Percentiles rank a stretch among this genome's conserved stretches.
Evolutionary conservation across 176 grass and related monocot species (phyloP).

Genomic region (Poa annua): DNA sequence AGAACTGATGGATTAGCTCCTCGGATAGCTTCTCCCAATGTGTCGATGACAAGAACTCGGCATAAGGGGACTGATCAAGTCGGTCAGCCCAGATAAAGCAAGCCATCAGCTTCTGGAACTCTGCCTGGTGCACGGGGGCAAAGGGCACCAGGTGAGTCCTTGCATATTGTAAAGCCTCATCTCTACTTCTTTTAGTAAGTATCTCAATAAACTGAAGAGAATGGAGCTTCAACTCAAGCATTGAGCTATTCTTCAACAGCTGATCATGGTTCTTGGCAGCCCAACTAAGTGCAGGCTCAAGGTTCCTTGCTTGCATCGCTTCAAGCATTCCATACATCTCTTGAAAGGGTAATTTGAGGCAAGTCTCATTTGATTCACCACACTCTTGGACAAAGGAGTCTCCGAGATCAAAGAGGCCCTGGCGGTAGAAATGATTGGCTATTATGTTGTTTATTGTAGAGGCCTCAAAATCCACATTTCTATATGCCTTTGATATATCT

Average conservation of each 20-base stretch:
- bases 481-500: constrained; percentile 88
- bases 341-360: constrained; percentile 68
- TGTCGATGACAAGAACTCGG: constrained; percentile 56
- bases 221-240: constrained; percentile 89
- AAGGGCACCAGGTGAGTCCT: constrained; percentile 59
- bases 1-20: constrained; percentile 82
- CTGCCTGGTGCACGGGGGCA: constrained; percentile 50
- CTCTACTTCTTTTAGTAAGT: constrained; percentile 58
- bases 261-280: constrained; percentile 62
- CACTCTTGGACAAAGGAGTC: constrained; percentile 66
- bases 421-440: constrained; percentile 75
- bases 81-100: constrained; percentile 71
- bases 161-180: constrained; percentile 66
- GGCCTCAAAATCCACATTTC: constrained; percentile 75
- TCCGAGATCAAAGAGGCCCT: constrained; percentile 84
- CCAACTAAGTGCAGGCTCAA: constrained; percentile 78
- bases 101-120: constrained; percentile 74
- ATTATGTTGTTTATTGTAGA: constrained; percentile 73
- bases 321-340: constrained; percentile 86
- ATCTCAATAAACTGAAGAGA: constrained; percentile 81
- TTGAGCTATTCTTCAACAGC: constrained; percentile 64
- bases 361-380: constrained; percentile 47
- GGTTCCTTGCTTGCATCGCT: constrained; percentile 75
- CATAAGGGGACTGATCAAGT: constrained; percentile 84
- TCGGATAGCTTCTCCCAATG: constrained; percentile 73